Base-by-base conservation (phyloP, 2,329 filamentous ascomycete genomes). In the Chaetomium strumarium region DNA sequence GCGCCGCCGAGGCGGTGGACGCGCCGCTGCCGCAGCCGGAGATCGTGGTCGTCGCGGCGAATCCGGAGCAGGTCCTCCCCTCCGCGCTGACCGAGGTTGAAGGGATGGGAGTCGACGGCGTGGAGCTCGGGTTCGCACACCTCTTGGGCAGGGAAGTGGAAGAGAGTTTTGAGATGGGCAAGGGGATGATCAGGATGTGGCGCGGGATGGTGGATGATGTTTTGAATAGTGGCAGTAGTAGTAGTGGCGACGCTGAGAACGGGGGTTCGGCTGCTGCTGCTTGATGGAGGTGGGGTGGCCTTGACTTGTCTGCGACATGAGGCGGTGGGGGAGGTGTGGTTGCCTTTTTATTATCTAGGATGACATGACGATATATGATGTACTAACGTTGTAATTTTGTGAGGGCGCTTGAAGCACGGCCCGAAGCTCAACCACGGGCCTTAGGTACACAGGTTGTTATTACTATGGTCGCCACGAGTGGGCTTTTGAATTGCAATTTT, bases 31-130 rank as follows among this genome's bases (percentile, higher is more conserved):
- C 68, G 6, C 58, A 60, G 40, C 70, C 74, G 14, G 69, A 77
- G 63, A 79, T 79, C 63, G 71, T 72, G 59, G 75, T 85, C 56
- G 69, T 85, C 29, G 81, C 80, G 11, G 72, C 75, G 7, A 69
- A 82, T 67, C 80, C 81, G 0, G 78, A 78, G 17, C 67, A 68
- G 40, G 76, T 81, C 29, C 64, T 75, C 3, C 70, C 78, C 3
- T 72, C 73, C 2, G 74, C 79, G 5, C 67, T 84, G 52, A 78
- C 76, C 9, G 77, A 79, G 62, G 72, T 83, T n/a, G 78, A 82
- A 62, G 74, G 74, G n/a, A 75, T 81, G 60, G 74, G 75, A 43
- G 62, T 81, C 8, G 79, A 83, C 63, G 74, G 79, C 43, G 70
- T 79, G 6, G 75, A 80, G 65, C 69, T 83, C 48, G 77, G 76